Percentiles rank a stretch among this genome's conserved stretches.
Conservation (phyloP, 805 yeast species). For the Teunomyces gatunensis region DNA sequence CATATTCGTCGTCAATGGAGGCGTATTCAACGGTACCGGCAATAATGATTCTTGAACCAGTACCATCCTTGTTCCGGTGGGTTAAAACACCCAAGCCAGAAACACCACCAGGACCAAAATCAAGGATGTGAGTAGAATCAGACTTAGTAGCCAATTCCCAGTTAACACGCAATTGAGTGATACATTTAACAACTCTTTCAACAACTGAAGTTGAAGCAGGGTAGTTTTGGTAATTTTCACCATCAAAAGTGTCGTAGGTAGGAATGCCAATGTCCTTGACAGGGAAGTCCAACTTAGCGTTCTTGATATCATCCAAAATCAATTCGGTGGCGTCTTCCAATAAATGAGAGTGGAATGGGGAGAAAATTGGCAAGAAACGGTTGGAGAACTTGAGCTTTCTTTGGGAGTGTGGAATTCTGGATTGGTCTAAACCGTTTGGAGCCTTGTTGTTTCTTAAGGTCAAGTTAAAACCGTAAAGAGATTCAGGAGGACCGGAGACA, state of each 20-base stretch:
- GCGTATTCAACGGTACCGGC: slow-evolving; percentile 82
- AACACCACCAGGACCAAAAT: slow-evolving; percentile 98
- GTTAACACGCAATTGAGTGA: slow-evolving; percentile 84
- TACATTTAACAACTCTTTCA: slow-evolving; percentile 73
- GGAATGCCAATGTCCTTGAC: slow-evolving; percentile 68
- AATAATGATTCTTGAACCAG: slow-evolving; percentile 90
- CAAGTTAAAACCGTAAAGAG: slow-evolving; percentile 91
- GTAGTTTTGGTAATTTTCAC: slow-evolving; percentile 66
- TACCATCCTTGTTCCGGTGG: slow-evolving; percentile 97
- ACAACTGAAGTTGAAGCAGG: slow-evolving; percentile 49
- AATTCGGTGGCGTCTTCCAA: slow-evolving; percentile 67
- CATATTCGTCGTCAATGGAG: slow-evolving; percentile 76
- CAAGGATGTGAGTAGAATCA: slow-evolving; percentile 82
- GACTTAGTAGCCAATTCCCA: slow-evolving; percentile 92
- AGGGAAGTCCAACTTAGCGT: slow-evolving; percentile 55
- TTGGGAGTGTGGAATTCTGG: slow-evolving; percentile 89
- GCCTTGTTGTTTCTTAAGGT: slow-evolving; percentile 93
- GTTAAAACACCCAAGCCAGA: slow-evolving; percentile 96
- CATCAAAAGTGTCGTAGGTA: slow-evolving; percentile 86
- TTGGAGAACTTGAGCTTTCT: slow-evolving; percentile 91
- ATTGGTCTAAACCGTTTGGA: slow-evolving; percentile 89
- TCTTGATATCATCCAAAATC: slow-evolving; percentile 58
- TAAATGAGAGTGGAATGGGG: slow-evolving; percentile 95
- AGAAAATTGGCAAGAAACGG: slow-evolving; percentile 90
- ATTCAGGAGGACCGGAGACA: slow-evolving; percentile 97